phyloP scores from a whole-genome alignment of 768 basidiomycete species.

The Tricholoma saponaceum region DNA sequence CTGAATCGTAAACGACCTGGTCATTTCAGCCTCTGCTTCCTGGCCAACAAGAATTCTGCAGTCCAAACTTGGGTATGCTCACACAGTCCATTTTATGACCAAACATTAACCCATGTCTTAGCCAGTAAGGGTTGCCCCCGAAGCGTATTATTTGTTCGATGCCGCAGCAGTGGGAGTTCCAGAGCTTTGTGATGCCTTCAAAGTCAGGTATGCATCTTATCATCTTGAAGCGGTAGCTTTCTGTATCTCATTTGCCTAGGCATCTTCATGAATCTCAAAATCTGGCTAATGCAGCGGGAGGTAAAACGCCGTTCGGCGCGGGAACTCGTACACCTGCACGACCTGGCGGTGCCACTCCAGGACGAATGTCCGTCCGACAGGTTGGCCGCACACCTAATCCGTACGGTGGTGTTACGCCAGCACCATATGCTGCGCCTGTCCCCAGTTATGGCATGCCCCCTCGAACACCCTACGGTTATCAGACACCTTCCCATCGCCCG shows the following conservation, averaged over 20 bases:
- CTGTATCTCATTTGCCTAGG: constrained; percentile 29
- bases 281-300: constrained; percentile 48
- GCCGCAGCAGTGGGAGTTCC: constrained; percentile 88
- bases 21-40: constrained; percentile 90
- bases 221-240: constrained; percentile 1
- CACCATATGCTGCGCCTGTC: not conserved
- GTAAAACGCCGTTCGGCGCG: constrained; percentile 77
- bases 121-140: constrained; percentile 85
- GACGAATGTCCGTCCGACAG: constrained; percentile 73
- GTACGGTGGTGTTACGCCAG: constrained; percentile 20
- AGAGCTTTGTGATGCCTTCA: constrained; percentile 96
- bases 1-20: constrained; percentile 87
- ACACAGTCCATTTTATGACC: not conserved
- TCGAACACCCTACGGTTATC: constrained; percentile 41
- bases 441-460: constrained; percentile 21
- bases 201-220: constrained; percentile 57
- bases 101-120: constrained; percentile 24
- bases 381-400: constrained; percentile 77
- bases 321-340: constrained; percentile 76
- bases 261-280: constrained; percentile 79
- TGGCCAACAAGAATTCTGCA: constrained; percentile 85
- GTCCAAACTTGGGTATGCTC: constrained; percentile 86
- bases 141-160: constrained; percentile 88
- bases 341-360: constrained; percentile 76
- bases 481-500: constrained; percentile 44